phyloP scores from a whole-genome alignment of 2,329 filamentous ascomycete genomes.

The Talaromyces rugulosus region DNA sequence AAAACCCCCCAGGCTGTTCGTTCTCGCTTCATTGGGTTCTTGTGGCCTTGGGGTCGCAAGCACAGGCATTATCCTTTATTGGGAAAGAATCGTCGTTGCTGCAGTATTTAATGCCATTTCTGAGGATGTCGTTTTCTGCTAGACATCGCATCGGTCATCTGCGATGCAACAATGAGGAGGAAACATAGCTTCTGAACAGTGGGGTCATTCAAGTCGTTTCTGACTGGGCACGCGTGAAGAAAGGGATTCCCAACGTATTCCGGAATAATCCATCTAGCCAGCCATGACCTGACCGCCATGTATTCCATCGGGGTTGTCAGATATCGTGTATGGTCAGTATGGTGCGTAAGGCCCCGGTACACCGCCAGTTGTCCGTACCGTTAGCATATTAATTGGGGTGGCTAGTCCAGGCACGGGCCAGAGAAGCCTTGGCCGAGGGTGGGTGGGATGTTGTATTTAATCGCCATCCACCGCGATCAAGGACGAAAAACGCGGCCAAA shows the following conservation, averaged over 20 bases:
- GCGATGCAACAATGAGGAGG: neutral
- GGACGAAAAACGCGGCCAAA: neutral
- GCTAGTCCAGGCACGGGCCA: slow-evolving; percentile 12
- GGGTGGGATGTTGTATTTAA: slow-evolving; percentile 1
- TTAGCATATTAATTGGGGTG: neutral
- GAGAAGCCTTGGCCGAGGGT: slow-evolving; percentile 2
- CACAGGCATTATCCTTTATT: slow-evolving; percentile 5
- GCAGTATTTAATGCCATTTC: slow-evolving; percentile 6
- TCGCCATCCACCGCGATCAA: neutral
- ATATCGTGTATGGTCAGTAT: neutral
- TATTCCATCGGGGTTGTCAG: neutral
- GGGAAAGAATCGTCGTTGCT: neutral
- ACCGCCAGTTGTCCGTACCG: slow-evolving; percentile 13
- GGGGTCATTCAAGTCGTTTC: neutral
- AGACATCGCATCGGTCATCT: neutral
- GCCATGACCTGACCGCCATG: neutral
- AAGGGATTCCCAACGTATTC: neutral
- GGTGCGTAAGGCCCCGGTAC: slow-evolving; percentile 8
- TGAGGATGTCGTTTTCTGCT: neutral
- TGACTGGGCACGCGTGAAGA: neutral
- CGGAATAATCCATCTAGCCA: neutral
- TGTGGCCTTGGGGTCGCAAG: neutral
- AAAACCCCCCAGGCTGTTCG: neutral
- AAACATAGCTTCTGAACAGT: neutral
- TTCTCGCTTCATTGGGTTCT: neutral